A percentile compares a stretch with the other conserved stretches of the same genome.
Evolutionary conservation across 2,329 filamentous ascomycete species (phyloP).

Genomic region (Venturia oleaginea): DNA sequence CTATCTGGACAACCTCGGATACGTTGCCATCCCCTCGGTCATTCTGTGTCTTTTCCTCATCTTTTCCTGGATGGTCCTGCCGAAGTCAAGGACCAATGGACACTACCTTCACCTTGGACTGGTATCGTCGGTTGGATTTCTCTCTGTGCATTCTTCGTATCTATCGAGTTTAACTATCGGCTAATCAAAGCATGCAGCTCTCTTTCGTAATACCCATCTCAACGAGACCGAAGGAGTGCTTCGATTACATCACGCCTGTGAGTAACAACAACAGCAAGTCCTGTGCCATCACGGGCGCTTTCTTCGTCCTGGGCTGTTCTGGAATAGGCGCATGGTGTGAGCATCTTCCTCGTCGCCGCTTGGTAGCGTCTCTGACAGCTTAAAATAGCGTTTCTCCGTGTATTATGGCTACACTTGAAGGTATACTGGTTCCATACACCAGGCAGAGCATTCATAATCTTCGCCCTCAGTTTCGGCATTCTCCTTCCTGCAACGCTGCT

Average conservation of each 20-base stretch:
- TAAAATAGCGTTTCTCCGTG: slow-evolving; percentile 24
- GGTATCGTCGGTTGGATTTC: slow-evolving; percentile 40
- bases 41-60: slow-evolving; percentile 64
- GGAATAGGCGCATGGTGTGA: slow-evolving; percentile 71
- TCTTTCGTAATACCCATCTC: slow-evolving; percentile 77
- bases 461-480: slow-evolving; percentile 24
- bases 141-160: slow-evolving; percentile 3
- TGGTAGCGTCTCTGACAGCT: neutral
- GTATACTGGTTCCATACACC: slow-evolving; percentile 30
- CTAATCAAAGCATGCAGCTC: slow-evolving; percentile 41
- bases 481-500: slow-evolving; percentile 25
- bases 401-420: slow-evolving; percentile 30
- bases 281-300: slow-evolving; percentile 71
- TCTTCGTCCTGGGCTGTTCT: slow-evolving; percentile 64
- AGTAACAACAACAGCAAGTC: slow-evolving; percentile 65
- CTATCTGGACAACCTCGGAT: slow-evolving; percentile 48
- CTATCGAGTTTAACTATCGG: neutral
- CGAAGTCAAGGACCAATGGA: slow-evolving; percentile 72
- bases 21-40: slow-evolving; percentile 65
- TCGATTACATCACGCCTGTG: slow-evolving; percentile 75
- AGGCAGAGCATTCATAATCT: slow-evolving; percentile 23
- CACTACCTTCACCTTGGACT: slow-evolving; percentile 82
- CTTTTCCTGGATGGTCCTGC: slow-evolving; percentile 66
- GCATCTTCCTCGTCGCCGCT: slow-evolving; percentile 25
- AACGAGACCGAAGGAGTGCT: slow-evolving; percentile 58